Evolutionary conservation across 1,139 yeast species (phyloP).

Genomic region (Suhomyces taliae): DNA sequence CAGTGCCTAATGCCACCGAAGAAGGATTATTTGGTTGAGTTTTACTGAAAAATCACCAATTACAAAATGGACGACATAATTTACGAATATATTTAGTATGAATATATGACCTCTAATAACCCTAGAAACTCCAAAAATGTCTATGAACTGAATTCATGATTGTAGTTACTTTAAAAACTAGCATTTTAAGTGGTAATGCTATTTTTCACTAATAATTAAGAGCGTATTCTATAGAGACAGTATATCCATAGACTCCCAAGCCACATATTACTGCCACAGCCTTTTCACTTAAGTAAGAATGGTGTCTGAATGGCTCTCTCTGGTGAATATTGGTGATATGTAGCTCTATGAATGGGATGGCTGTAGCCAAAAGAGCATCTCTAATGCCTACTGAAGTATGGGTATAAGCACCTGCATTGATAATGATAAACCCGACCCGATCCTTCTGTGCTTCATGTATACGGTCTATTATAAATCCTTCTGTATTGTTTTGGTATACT

Average conservation of each 20-base stretch:
- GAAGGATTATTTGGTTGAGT: conserved; percentile 68
- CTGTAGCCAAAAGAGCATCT: conserved; percentile 49
- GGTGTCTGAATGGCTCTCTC: conserved; percentile 52
- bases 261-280: conserved; percentile 51
- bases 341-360: conserved; percentile 49
- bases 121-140: neutral
- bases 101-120: too few species aligned
- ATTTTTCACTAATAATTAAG: conserved; percentile 28
- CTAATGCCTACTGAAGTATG: conserved; percentile 52
- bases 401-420: conserved; percentile 54
- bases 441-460: conserved; percentile 46
- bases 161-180: neutral
- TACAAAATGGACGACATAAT: too few species aligned
- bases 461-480: conserved; percentile 48
- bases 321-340: conserved; percentile 53
- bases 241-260: conserved; percentile 50
- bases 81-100: too few species aligned
- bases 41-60: neutral
- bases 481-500: conserved; percentile 44
- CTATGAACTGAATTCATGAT: neutral
- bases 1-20: conserved; percentile 67
- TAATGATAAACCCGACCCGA: conserved; percentile 41
- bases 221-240: conserved; percentile 49
- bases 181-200: too few species aligned
- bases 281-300: conserved; percentile 47